phyloP scores from a whole-genome alignment of 495 filamentous ascomycete species.

The Thermothielavioides terrestris region DNA sequence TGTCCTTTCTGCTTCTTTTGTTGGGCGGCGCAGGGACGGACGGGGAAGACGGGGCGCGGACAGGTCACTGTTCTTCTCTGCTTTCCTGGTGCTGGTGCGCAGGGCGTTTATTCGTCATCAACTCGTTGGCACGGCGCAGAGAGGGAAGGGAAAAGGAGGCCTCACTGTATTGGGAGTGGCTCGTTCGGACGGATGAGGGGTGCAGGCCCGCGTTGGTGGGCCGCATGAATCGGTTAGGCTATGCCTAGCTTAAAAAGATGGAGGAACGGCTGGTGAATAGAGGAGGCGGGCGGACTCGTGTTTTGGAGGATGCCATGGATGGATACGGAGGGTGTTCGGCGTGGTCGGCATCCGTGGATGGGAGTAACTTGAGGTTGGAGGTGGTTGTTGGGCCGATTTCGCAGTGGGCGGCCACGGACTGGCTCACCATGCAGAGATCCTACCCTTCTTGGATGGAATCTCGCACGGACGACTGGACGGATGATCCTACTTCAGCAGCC shows the following conservation, averaged over 20 bases:
- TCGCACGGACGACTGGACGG: background rate
- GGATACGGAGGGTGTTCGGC: too few species aligned
- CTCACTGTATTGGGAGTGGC: too few species aligned
- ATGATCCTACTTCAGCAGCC: background rate
- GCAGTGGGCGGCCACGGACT: too few species aligned
- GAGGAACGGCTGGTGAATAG: too few species aligned
- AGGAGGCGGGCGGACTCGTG: too few species aligned
- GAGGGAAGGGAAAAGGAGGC: background rate
- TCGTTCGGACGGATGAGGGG: background rate
- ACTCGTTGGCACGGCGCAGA: background rate
- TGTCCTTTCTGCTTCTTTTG: background rate
- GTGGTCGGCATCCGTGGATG: too few species aligned
- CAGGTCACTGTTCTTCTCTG: background rate
- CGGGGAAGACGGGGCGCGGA: background rate
- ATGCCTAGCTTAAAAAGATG: too few species aligned
- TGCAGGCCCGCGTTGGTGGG: background rate
- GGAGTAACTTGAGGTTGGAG: too few species aligned
- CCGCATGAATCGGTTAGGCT: too few species aligned
- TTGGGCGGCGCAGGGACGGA: constrained; percentile 6
- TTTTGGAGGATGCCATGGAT: too few species aligned
- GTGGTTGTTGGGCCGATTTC: background rate
- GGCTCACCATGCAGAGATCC: too few species aligned
- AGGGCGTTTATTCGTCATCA: background rate
- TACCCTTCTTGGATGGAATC: background rate
- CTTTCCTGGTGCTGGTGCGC: background rate